Base-by-base conservation (phyloP, 257 asterid species). In the Rubia yunnanensis region DNA sequence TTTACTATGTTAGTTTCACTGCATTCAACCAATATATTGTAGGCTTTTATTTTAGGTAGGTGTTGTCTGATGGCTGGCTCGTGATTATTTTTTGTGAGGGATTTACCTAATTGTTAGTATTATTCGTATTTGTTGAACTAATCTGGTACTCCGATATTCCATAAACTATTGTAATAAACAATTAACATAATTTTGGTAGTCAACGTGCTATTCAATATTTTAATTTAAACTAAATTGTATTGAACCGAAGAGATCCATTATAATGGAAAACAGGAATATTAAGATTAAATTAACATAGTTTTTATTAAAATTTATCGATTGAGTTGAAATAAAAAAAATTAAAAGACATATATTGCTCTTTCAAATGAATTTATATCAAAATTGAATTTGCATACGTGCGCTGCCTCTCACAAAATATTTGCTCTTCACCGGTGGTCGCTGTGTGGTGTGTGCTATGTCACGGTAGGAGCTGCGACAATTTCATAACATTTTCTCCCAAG, bases 61-160 rank as follows among this genome's bases (percentile, higher is more conserved):
- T 55, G 17, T 8, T 55, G 34, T 26, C 60, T 26, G 17, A 55
- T 55, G 34, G 31, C n/a, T 30, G n/a, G 8, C 35, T 55, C 14
- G 3, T 55, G 60, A 55, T 55, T 55, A 13, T 55, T 24, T 24
- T 55, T 24, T 24, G 17, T 5, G 9, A 54, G 60, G 30, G 18
- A 55, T 55, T 30, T 2, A 55, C 35, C 60, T 55, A 55, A 24
- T 23, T 53, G 1, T 22, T 54, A 54, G 15, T 53, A 0, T 6
- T 49, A 52, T 22, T 52, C 24, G 60, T 55, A 55, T 55, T 55
- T 55, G 60, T 55, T 55, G 60, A 55, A 24, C 60, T 55, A 55
- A 55, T 55, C 24, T 55, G 20, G 31, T 10, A 2, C n/a, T n/a
- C n/a, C n/a, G n/a, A 55, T 55, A 55, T 24, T 26, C 35, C 60